Conservation (phyloP, 768 basidiomycete genomes). For the Leccinellum luteum region DNA sequence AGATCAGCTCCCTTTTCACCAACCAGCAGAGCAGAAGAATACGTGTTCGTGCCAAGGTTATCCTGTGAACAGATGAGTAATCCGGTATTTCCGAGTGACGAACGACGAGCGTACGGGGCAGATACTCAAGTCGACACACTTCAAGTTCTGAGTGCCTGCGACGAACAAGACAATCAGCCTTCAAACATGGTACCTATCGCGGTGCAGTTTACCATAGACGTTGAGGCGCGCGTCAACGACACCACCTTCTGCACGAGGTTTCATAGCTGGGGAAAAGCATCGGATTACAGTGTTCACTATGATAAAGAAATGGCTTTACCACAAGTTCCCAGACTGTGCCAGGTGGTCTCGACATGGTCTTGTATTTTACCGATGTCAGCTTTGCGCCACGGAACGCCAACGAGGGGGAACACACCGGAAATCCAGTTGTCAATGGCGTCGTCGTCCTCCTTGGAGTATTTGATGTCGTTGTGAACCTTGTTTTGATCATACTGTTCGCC, state of each 20-base stretch:
- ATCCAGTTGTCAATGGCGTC: slow-evolving; percentile 72
- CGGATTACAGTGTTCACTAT: background rate
- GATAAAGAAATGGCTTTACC: slow-evolving; percentile 16
- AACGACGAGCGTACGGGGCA: slow-evolving; percentile 52
- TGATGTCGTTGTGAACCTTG: slow-evolving; percentile 63
- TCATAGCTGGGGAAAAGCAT: slow-evolving; percentile 44
- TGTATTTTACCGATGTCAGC: background rate
- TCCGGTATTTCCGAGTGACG: background rate
- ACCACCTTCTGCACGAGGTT: slow-evolving; percentile 62
- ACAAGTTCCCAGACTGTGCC: slow-evolving; percentile 62
- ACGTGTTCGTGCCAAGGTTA: slow-evolving; percentile 71
- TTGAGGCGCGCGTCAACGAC: slow-evolving; percentile 63
- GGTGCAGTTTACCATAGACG: slow-evolving; percentile 42
- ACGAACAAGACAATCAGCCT: background rate
- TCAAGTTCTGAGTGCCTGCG: slow-evolving; percentile 58
- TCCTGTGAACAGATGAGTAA: slow-evolving; percentile 38
- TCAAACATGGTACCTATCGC: slow-evolving; percentile 9
- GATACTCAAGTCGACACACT: slow-evolving; percentile 66
- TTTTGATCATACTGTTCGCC: slow-evolving; percentile 49
- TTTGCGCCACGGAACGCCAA: background rate
- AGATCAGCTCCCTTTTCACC: slow-evolving; percentile 68
- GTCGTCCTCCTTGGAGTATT: slow-evolving; percentile 67
- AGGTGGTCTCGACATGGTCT: slow-evolving; percentile 73
- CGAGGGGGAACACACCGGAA: slow-evolving; percentile 28
- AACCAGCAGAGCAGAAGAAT: slow-evolving; percentile 66